Base-by-base conservation (phyloP, 331 rosid genomes). In the Quercus lobata region DNA sequence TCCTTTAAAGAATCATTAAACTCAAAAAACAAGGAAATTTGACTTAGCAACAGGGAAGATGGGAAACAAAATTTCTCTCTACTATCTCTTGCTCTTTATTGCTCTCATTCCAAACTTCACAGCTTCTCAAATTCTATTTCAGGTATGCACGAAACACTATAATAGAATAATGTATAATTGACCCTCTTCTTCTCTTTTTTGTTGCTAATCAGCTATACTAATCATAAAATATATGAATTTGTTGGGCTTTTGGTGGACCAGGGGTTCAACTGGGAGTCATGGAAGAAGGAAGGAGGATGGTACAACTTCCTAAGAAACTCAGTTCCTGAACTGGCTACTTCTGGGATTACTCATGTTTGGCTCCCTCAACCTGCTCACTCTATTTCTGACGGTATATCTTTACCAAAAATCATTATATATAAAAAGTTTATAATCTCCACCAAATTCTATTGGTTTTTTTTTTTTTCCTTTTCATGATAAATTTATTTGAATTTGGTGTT, bases 111-210 rank as follows among this genome's bases (percentile, higher is more conserved):
- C 85, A 52, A 61, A 68, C 49, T 77, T 73, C 74, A 56, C 79
- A 25, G 41, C 72, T 77, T 72, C 76, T 15, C 79, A 82, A n/a
- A 66, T 82, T 37, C 54, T 56, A 3, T 82, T 82, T 54, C 81
- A 82, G 85, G 81, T 82, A 69, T 6, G n/a, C 32, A 27, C 4
- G 30, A 58, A 4, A 58, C 30, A 21, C 29, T n/a, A 1, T 10
- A 22, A 1, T 7, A 0, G 12, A 41, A 41, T 41, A 0, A 41
- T 41, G 46, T 41, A 41, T 8, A 41, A 41, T 41, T 41, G 46
- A 41, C 46, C 46, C 46, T 41, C 46, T 41, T 41, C 46, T 41
- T 41, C 46, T 35, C n/a, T 12, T 3, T 49, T 49, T 11, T 49
- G 1, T 14, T 1, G 1, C 18, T 14, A 49, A 49, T 12, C 54